Percentiles rank a stretch among this genome's conserved stretches.
Conservation (phyloP, 2,329 filamentous ascomycete genomes). For the Plenodomus biglobosus region DNA sequence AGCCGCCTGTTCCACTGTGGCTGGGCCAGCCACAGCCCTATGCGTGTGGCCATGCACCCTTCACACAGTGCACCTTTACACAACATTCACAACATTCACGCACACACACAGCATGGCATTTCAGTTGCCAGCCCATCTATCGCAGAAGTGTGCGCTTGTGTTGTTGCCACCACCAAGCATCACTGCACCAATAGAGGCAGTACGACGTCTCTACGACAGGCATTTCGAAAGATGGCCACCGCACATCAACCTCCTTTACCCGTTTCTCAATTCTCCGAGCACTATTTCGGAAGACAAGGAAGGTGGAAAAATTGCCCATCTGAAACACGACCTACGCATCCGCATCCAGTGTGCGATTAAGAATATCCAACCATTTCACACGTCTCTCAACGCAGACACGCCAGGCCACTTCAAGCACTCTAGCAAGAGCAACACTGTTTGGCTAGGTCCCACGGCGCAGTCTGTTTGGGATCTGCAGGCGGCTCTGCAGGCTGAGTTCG, state of each 20-base stretch:
- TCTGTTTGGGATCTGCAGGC: conserved; percentile 23
- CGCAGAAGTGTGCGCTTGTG: conserved; percentile 30
- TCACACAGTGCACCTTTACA: not conserved
- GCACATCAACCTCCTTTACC: conserved; percentile 37
- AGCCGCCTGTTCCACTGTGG: conserved; percentile 17
- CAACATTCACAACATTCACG: not conserved
- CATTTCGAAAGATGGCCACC: conserved; percentile 34
- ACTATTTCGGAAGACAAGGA: conserved; percentile 8
- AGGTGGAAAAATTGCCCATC: not conserved
- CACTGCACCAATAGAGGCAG: conserved; percentile 25
- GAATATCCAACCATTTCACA: conserved; percentile 18
- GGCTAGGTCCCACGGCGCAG: conserved; percentile 23
- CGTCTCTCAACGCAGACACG: conserved; percentile 22
- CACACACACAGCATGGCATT: conserved; percentile 7
- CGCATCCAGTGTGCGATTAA: conserved; percentile 25
- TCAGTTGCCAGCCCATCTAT: conserved; percentile 24
- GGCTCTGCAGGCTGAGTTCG: conserved; percentile 30
- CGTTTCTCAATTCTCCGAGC: conserved; percentile 28
- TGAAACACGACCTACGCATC: conserved; percentile 22
- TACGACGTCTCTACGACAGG: conserved; percentile 28
- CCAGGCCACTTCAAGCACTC: conserved; percentile 22
- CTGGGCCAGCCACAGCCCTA: conserved; percentile 13
- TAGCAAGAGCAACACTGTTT: conserved; percentile 27
- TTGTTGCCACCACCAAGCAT: conserved; percentile 28
- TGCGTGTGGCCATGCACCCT: not conserved